Evolutionary conservation across 2,329 filamentous ascomycete species (phyloP).

Genomic region (Fusarium sp.): DNA sequence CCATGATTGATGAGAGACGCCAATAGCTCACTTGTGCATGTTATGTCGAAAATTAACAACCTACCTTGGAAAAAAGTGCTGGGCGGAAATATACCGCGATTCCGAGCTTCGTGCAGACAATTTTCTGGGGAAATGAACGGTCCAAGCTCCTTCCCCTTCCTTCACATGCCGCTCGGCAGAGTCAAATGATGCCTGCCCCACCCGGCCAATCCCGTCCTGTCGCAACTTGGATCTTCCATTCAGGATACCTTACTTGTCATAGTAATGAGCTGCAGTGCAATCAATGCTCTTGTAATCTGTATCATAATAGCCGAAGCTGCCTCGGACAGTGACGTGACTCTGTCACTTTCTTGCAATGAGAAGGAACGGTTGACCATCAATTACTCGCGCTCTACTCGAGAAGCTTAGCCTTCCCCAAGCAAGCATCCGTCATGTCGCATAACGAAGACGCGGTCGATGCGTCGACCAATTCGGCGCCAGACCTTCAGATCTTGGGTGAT

Average conservation of each 20-base stretch:
- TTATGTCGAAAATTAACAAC: neutral
- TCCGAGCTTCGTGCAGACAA: constrained; percentile 4
- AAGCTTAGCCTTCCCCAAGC: neutral
- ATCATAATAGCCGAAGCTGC: constrained; percentile 3
- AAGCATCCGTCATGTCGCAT: constrained; percentile 43
- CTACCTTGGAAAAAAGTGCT: constrained; percentile 9
- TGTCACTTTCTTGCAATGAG: constrained; percentile 27
- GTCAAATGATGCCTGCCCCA: constrained; percentile 34
- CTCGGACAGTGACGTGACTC: constrained; percentile 16
- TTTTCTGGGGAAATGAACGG: constrained; percentile 36
- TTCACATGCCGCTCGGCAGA: constrained; percentile 44
- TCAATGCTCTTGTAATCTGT: constrained; percentile 19
- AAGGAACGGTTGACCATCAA: constrained; percentile 29
- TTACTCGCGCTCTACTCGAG: constrained; percentile 3
- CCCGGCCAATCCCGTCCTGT: constrained; percentile 38
- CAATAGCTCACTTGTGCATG: neutral
- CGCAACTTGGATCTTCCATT: constrained; percentile 24
- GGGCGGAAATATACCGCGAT: constrained; percentile 31
- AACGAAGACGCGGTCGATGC: constrained; percentile 45
- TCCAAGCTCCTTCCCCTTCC: constrained; percentile 26
- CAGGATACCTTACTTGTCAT: neutral
- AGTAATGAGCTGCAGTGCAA: constrained; percentile 4
- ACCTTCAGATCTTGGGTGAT: constrained; percentile 80
- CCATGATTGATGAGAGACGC: constrained; percentile 44
- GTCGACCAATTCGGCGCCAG: constrained; percentile 66